A percentile compares a stretch with the other conserved stretches of the same genome.
These are phyloP conservation scores for Dioszegia hungarica DNA, from an alignment of 768 basidiomycete genomes.

Conservation along the genomic window DNA sequence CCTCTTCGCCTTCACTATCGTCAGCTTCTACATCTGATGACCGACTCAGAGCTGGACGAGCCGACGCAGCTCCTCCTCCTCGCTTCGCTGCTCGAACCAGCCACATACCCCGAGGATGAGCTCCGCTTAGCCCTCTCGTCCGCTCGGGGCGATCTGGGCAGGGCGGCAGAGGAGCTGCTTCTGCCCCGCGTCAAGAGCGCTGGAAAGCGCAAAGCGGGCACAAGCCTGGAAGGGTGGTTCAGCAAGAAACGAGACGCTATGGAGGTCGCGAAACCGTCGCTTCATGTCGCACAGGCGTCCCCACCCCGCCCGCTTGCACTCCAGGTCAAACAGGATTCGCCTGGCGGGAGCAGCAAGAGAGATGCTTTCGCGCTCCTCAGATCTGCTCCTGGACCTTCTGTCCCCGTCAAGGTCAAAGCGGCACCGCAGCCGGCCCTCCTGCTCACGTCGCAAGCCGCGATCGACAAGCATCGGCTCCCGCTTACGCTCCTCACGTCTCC, in stretches of 20 bases:
- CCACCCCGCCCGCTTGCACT: too few species aligned
- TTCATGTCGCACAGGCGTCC: too few species aligned
- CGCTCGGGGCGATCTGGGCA: constrained; percentile 28
- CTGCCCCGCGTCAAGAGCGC: constrained; percentile 21
- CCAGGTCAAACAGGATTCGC: too few species aligned
- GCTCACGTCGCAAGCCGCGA: constrained; percentile 31
- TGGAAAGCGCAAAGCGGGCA: constrained; percentile 21
- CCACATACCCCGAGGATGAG: constrained; percentile 22
- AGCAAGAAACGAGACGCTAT: constrained; percentile 5
- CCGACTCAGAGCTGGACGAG: not conserved
- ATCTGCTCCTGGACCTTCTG: not conserved
- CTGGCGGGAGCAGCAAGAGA: not conserved
- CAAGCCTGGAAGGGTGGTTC: constrained; percentile 22
- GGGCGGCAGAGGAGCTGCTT: constrained; percentile 41
- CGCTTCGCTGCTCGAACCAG: constrained; percentile 40
- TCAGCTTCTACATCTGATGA: too few species aligned
- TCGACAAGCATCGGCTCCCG: constrained; percentile 31
- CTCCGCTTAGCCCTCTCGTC: constrained; percentile 25
- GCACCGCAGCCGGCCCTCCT: constrained; percentile 34
- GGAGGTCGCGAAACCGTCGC: too few species aligned
- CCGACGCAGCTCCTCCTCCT: constrained; percentile 35
- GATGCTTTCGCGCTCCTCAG: constrained; percentile 6
- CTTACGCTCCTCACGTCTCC: constrained; percentile 39
- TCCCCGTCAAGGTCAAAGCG: constrained; percentile 16
- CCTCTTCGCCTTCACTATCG: too few species aligned